Percentiles rank a stretch among this genome's conserved stretches.
These are phyloP conservation scores for Iris pallida DNA, from an alignment of 116 monocot species.

Conservation along the genomic window DNA sequence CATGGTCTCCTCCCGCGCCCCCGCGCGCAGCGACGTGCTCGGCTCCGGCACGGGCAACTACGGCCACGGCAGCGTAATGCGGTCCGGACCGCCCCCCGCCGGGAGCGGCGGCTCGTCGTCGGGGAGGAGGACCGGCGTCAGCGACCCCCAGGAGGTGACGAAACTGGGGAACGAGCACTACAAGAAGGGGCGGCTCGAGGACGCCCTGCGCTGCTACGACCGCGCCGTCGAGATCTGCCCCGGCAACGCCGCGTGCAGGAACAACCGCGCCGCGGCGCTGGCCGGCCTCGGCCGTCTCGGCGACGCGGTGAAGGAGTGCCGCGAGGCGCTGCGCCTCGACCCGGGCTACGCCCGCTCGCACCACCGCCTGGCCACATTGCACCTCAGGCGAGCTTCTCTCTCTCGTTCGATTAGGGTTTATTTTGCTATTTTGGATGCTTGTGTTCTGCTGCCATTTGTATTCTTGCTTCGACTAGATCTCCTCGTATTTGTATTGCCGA, in stretches of 20 bases:
- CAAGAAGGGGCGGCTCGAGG: slow-evolving; percentile 20
- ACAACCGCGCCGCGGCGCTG: slow-evolving; percentile 26
- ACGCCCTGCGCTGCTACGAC: slow-evolving; percentile 19
- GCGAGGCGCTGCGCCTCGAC: slow-evolving; percentile 21
- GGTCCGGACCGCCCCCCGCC: slow-evolving; percentile 12
- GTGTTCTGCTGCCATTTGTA: too few species aligned
- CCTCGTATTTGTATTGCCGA: too few species aligned
- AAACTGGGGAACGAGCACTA: slow-evolving; percentile 26
- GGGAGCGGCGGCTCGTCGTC: background rate
- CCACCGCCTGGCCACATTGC: slow-evolving; percentile 11
- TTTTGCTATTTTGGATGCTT: too few species aligned
- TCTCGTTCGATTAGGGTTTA: too few species aligned
- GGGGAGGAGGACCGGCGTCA: slow-evolving; percentile 9
- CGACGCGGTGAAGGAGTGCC: slow-evolving; percentile 27
- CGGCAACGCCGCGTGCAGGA: slow-evolving; percentile 26
- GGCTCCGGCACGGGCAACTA: slow-evolving; percentile 47
- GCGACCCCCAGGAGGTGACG: slow-evolving; percentile 35
- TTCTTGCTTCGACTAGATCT: too few species aligned
- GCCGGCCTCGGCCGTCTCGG: slow-evolving; percentile 16
- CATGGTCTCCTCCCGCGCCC: slow-evolving; percentile 23
- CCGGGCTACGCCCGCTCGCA: slow-evolving; percentile 14
- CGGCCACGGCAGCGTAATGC: slow-evolving; percentile 53
- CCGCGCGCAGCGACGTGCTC: slow-evolving; percentile 36
- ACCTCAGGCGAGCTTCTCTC: slow-evolving; percentile 15
- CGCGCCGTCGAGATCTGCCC: slow-evolving; percentile 25